Conservation (phyloP, 306 rosid species). For the Dalbergia oliveri region DNA sequence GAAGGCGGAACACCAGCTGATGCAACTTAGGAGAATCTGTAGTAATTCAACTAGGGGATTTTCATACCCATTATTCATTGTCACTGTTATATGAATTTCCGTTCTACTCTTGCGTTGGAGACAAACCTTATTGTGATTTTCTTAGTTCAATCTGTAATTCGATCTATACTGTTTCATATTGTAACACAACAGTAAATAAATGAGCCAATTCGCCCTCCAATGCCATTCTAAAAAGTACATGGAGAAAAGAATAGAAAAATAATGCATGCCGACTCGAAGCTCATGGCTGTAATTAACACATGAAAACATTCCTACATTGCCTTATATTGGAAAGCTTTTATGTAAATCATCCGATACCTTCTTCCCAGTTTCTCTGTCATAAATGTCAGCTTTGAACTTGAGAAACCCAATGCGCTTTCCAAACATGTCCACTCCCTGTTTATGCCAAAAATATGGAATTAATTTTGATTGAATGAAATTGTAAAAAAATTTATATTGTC, state of each 20-base stretch:
- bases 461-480: too few species aligned
- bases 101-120: too few species aligned
- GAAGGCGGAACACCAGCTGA: too few species aligned
- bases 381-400: conserved; percentile 86
- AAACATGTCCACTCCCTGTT: conserved; percentile 94
- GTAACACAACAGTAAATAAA: background rate
- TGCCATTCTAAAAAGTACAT: background rate
- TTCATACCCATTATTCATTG: too few species aligned
- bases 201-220: conserved; percentile 1
- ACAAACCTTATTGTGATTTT: too few species aligned
- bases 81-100: too few species aligned
- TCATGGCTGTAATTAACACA: background rate
- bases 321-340: conserved; percentile 10
- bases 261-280: conserved; percentile 10
- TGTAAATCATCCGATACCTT: conserved; percentile 59
- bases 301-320: conserved; percentile 8
- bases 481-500: too few species aligned
- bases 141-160: too few species aligned
- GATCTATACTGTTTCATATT: too few species aligned
- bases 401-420: conserved; percentile 88
- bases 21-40: too few species aligned
- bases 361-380: conserved; percentile 76
- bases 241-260: conserved; percentile 2
- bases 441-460: background rate
- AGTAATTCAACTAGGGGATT: too few species aligned